Percentiles rank a stretch among this genome's conserved stretches.
Evolutionary conservation across 1,284 basidiomycete species (phyloP).

Genomic region (Neolentinus lepideus): DNA sequence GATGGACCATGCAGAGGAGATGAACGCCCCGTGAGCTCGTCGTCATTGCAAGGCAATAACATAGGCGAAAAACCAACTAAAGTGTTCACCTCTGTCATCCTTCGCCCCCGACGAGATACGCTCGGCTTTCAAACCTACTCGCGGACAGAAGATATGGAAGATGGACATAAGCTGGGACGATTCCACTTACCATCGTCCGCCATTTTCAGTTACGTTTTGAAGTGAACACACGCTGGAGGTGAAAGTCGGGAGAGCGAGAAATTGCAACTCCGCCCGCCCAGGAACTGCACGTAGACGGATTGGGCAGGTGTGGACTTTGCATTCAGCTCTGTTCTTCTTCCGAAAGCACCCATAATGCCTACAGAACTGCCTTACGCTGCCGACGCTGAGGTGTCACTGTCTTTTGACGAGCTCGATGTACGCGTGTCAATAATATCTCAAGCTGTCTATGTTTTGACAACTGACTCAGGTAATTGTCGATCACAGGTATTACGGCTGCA

Average conservation of each 20-base stretch:
- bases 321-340: not conserved
- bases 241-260: not conserved
- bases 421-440: conserved; percentile 6
- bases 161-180: conserved; percentile 10
- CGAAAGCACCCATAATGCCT: conserved; percentile 33
- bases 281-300: not conserved
- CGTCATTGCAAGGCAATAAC: conserved; percentile 17
- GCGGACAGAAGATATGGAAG: conserved; percentile 15
- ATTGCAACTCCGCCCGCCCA: not conserved
- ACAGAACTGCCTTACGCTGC: conserved; percentile 95
- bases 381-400: conserved; percentile 85
- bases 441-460: not conserved
- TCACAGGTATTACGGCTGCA: conserved; percentile 75
- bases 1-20: conserved; percentile 42
- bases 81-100: conserved; percentile 25
- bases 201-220: conserved; percentile 13
- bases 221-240: not conserved
- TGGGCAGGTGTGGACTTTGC: not conserved
- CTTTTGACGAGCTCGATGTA: conserved; percentile 88
- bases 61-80: conserved; percentile 13
- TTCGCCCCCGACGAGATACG: conserved; percentile 18
- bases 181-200: conserved; percentile 35
- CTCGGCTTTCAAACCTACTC: conserved; percentile 19
- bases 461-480: conserved; percentile 5
- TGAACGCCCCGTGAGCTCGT: conserved; percentile 57